Conservation (phyloP, 495 filamentous ascomycete species). For the Trichoderma erinaceum region DNA sequence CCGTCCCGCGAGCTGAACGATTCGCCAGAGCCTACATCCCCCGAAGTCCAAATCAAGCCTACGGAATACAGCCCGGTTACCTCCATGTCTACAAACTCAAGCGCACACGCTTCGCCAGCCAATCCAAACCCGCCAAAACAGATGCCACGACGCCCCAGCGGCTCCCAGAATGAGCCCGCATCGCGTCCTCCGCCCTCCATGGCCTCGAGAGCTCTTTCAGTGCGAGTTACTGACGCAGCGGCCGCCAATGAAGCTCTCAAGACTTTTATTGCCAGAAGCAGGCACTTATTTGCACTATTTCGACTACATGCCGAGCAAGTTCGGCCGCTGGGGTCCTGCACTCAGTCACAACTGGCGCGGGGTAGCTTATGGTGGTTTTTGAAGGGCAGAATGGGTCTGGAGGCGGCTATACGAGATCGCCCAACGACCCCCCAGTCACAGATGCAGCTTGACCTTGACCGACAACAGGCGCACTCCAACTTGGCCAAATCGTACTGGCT, state of each 20-base stretch:
- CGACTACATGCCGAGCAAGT: constrained; percentile 62
- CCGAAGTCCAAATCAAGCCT: constrained; percentile 3
- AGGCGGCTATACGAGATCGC: constrained; percentile 59
- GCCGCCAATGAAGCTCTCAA: constrained; percentile 58
- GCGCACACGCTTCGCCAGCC: constrained; percentile 17
- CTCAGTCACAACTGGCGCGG: constrained; percentile 58
- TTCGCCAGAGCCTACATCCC: constrained; percentile 22
- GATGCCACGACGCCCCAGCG: constrained; percentile 23
- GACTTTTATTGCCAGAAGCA: constrained; percentile 60
- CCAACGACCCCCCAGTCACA: constrained; percentile 42
- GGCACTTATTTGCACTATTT: constrained; percentile 63
- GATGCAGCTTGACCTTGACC: constrained; percentile 35
- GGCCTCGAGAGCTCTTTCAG: constrained; percentile 23
- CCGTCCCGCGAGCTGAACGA: constrained; percentile 19
- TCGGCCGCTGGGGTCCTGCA: constrained; percentile 54
- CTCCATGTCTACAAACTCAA: constrained; percentile 24
- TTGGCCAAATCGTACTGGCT: constrained; percentile 83
- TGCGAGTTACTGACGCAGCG: constrained; percentile 32
- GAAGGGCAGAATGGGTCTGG: constrained; percentile 64
- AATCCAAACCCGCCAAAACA: background rate
- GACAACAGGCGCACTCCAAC: constrained; percentile 68
- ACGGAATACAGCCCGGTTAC: constrained; percentile 26
- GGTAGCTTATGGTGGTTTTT: constrained; percentile 85
- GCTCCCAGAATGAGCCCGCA: constrained; percentile 22
- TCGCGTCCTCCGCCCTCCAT: constrained; percentile 20